These are phyloP conservation scores for Apiotrichum montevideense DNA, from an alignment of 1,284 basidiomycete species.

Conservation along the genomic window DNA sequence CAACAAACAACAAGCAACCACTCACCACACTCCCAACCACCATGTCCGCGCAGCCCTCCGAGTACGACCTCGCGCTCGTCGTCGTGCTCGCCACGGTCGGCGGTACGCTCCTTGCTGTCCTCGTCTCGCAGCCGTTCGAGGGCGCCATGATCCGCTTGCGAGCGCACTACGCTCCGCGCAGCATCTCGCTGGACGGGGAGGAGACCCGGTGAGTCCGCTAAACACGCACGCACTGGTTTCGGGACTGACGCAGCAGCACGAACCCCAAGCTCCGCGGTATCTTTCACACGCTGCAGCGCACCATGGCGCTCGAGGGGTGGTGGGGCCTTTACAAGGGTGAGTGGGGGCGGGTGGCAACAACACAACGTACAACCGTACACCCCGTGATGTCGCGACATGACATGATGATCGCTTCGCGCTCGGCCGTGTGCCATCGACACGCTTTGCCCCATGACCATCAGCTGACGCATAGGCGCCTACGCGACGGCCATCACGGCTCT, in stretches of 20 bases:
- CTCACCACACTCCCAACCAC: too few species aligned
- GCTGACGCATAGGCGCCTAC: background rate
- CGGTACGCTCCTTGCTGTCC: constrained; percentile 7
- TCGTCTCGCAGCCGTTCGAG: constrained; percentile 42
- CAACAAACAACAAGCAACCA: too few species aligned
- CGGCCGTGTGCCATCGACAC: too few species aligned
- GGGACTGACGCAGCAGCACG: background rate
- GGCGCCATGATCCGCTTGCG: constrained; percentile 45
- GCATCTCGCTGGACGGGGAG: constrained; percentile 63
- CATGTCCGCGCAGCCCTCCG: too few species aligned
- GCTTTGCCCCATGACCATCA: too few species aligned
- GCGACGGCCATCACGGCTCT: constrained; percentile 54
- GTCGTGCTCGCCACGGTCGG: too few species aligned
- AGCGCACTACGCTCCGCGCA: constrained; percentile 50
- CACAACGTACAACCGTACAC: too few species aligned
- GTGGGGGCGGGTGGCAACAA: too few species aligned
- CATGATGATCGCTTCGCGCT: too few species aligned
- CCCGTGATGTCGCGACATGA: too few species aligned
- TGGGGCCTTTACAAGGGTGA: constrained; percentile 75
- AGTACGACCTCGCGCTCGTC: too few species aligned
- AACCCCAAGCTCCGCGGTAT: constrained; percentile 34
- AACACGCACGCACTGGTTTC: background rate
- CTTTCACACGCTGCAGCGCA: constrained; percentile 60
- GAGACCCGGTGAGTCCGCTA: constrained; percentile 25
- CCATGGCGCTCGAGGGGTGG: constrained; percentile 72